These are phyloP conservation scores for Kurtzmaniella quercitrusa DNA, from an alignment of 1,139 yeast genomes.

Conservation along the genomic window DNA sequence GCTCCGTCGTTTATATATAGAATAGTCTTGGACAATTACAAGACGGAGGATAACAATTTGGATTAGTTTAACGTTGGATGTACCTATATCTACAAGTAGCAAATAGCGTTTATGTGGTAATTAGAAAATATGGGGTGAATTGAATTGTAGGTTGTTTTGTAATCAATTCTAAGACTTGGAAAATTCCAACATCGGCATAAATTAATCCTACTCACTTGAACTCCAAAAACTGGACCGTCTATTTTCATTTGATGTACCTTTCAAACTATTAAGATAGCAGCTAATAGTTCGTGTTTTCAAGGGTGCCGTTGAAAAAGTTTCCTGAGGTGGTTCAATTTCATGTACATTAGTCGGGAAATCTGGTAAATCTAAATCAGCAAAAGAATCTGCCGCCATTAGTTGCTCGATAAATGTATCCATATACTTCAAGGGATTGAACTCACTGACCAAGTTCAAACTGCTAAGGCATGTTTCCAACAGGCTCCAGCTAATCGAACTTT, in stretches of 20 bases:
- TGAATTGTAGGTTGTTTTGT: too few species aligned
- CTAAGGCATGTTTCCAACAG: not conserved
- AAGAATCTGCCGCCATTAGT: not conserved
- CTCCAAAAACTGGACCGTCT: not conserved
- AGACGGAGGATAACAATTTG: conserved; percentile 72
- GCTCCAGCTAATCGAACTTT: not conserved
- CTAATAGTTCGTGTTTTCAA: not conserved
- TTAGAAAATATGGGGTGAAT: too few species aligned
- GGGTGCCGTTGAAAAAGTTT: not conserved
- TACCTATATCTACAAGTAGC: too few species aligned
- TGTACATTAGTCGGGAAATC: not conserved
- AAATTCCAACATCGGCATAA: too few species aligned
- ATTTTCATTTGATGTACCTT: not conserved
- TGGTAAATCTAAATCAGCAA: not conserved
- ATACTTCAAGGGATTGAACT: not conserved
- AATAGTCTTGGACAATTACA: conserved; percentile 90
- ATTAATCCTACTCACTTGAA: too few species aligned
- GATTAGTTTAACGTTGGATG: conserved; percentile 25
- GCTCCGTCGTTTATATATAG: conserved; percentile 96
- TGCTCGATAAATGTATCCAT: not conserved
- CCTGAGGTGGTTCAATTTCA: not conserved
- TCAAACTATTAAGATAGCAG: not conserved
- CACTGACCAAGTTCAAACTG: not conserved
- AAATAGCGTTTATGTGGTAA: not conserved
- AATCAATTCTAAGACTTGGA: too few species aligned